Conservation (phyloP, 2,329 filamentous ascomycete genomes). For the Cordyceps cateniannulata region DNA sequence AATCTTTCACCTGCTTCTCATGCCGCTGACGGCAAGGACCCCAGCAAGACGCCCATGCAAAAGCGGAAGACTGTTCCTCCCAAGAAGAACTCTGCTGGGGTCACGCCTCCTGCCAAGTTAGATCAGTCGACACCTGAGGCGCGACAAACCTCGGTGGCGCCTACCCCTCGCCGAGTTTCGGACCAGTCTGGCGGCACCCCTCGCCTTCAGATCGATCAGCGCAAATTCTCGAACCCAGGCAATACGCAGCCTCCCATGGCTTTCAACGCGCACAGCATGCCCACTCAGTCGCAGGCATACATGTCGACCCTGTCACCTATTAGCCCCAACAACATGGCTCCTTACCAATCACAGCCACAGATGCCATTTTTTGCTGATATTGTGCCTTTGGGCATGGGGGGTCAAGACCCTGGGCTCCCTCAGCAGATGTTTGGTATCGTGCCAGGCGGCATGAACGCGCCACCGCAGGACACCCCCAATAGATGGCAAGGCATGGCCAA, state of each 20-base stretch:
- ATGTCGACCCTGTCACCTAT: slow-evolving; percentile 43
- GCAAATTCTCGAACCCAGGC: slow-evolving; percentile 34
- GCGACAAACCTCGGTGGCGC: not conserved
- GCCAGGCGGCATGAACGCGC: slow-evolving; percentile 30
- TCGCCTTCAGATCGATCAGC: slow-evolving; percentile 30
- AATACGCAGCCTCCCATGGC: slow-evolving; percentile 6
- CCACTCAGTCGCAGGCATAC: slow-evolving; percentile 36
- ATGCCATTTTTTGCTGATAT: slow-evolving; percentile 43
- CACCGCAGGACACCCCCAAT: slow-evolving; percentile 25
- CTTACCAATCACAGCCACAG: slow-evolving; percentile 32
- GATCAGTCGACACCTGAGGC: slow-evolving; percentile 18
- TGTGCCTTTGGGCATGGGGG: slow-evolving; percentile 44
- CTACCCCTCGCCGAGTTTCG: slow-evolving; percentile 7
- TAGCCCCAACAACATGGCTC: slow-evolving; percentile 39
- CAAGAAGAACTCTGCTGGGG: slow-evolving; percentile 28
- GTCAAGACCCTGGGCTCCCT: slow-evolving; percentile 45
- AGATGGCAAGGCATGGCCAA: slow-evolving; percentile 37
- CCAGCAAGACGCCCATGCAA: slow-evolving; percentile 24
- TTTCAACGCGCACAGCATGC: slow-evolving; percentile 36
- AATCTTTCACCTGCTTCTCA: slow-evolving; percentile 60
- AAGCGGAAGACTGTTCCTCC: slow-evolving; percentile 23
- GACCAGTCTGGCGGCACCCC: slow-evolving; percentile 3
- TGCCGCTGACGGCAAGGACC: slow-evolving; percentile 35
- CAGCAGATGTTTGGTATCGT: slow-evolving; percentile 63
- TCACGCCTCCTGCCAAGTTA: slow-evolving; percentile 12